These are phyloP conservation scores for Plantago ovata DNA, from an alignment of 257 asterid species.

Conservation along the genomic window DNA sequence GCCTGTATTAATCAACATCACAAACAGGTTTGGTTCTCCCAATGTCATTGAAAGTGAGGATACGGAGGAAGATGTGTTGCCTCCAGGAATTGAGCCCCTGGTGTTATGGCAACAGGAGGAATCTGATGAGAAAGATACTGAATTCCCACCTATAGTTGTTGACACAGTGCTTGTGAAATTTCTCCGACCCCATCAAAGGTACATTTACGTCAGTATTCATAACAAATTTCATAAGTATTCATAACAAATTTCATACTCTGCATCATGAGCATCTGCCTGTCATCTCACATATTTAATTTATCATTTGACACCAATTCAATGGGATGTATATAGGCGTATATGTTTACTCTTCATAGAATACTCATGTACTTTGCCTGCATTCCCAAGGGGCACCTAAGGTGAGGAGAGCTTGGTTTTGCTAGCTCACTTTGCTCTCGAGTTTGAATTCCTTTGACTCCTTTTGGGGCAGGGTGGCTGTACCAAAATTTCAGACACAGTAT, in stretches of 20 bases:
- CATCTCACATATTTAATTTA: slow-evolving; percentile 7
- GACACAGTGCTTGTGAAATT: slow-evolving; percentile 83
- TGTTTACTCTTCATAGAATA: slow-evolving; percentile 16
- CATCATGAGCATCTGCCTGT: slow-evolving; percentile 9
- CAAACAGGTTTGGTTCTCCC: slow-evolving; percentile 48
- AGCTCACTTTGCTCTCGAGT: too few relatives aligned
- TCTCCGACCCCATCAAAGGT: slow-evolving; percentile 99
- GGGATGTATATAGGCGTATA: slow-evolving; percentile 9
- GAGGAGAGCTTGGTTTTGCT: too few relatives aligned
- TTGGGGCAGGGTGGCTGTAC: too few relatives aligned
- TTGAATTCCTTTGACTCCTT: too few relatives aligned
- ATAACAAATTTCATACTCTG: slow-evolving; percentile 14
- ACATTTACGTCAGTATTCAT: slow-evolving; percentile 1
- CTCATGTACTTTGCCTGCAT: slow-evolving; percentile 8
- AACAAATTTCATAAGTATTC: slow-evolving; percentile 9
- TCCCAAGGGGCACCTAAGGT: too few relatives aligned
- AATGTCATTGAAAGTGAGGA: slow-evolving; percentile 38
- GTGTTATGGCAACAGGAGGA: slow-evolving; percentile 88
- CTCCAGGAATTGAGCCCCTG: slow-evolving; percentile 82
- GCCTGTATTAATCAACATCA: slow-evolving; percentile 59
- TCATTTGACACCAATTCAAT: slow-evolving; percentile 8
- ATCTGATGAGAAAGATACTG: slow-evolving; percentile 32
- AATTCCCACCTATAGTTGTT: slow-evolving; percentile 44
- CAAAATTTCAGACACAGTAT: slow-evolving; percentile 1
- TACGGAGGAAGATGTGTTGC: slow-evolving; percentile 52